These are phyloP conservation scores for Bipolaris oryzae DNA, from an alignment of 2,329 filamentous ascomycete species.

Conservation along the genomic window DNA sequence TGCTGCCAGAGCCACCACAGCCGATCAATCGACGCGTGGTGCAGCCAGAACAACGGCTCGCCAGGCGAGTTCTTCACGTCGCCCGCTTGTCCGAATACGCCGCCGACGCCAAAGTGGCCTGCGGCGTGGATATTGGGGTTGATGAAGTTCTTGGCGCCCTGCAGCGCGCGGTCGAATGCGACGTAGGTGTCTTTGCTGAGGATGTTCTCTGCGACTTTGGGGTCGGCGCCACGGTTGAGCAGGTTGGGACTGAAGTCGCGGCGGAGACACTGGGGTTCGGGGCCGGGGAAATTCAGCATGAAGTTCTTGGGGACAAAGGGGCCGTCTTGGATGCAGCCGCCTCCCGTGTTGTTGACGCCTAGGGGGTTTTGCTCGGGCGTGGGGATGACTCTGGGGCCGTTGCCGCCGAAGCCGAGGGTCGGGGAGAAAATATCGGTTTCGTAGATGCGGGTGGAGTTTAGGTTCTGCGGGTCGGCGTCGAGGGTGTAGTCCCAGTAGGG, in stretches of 20 bases:
- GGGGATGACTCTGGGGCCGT: conserved; percentile 36
- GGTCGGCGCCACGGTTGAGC: conserved; percentile 31
- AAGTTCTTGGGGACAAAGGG: conserved; percentile 36
- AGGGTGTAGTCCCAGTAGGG: conserved; percentile 47
- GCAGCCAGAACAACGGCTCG: conserved; percentile 47
- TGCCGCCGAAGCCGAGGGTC: conserved; percentile 43
- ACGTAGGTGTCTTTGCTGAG: conserved; percentile 34
- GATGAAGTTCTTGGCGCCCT: conserved; percentile 34
- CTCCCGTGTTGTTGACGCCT: conserved; percentile 37
- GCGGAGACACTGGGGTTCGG: conserved; percentile 32
- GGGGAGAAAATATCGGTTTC: conserved; percentile 28
- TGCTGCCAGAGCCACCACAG: conserved; percentile 42
- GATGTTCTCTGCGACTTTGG: conserved; percentile 28
- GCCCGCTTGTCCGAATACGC: conserved; percentile 40
- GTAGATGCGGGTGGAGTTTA: conserved; percentile 19
- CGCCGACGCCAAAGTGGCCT: conserved; percentile 48
- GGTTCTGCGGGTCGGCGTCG: conserved; percentile 27
- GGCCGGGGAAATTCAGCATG: conserved; percentile 30
- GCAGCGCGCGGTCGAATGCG: conserved; percentile 35
- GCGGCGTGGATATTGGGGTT: conserved; percentile 43
- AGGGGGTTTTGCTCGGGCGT: conserved; percentile 32
- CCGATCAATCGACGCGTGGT: conserved; percentile 48
- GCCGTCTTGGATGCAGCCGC: conserved; percentile 42
- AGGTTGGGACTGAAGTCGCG: conserved; percentile 41
- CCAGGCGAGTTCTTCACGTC: conserved; percentile 46